Percentiles rank a stretch among this genome's conserved stretches.
These are phyloP conservation scores for Globisporangium alternatum DNA, from an alignment of 352 stramenopile genomes.

Conservation along the genomic window DNA sequence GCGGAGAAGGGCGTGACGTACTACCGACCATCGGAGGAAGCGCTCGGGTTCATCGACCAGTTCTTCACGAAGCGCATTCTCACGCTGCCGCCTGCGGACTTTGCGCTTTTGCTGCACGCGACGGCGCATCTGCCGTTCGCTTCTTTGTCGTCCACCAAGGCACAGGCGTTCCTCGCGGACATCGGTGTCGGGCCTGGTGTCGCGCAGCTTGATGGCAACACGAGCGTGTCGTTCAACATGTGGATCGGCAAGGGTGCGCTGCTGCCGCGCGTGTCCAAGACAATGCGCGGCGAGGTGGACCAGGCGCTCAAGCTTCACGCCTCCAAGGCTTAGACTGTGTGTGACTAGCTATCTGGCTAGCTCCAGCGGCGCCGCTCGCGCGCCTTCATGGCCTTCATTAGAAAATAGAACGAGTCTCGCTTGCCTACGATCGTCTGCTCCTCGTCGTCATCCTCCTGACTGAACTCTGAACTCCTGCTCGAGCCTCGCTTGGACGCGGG, in stretches of 20 bases:
- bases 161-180: conserved; percentile 29
- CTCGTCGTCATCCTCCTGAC: conserved; percentile 10
- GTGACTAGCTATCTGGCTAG: conserved; percentile 8
- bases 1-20: conserved; percentile 61
- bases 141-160: conserved; percentile 29
- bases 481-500: background rate
- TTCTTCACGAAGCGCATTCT: conserved; percentile 86
- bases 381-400: conserved; percentile 52
- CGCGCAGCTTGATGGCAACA: conserved; percentile 37
- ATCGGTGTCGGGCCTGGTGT: conserved; percentile 58
- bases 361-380: conserved; percentile 12
- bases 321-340: background rate
- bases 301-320: conserved; percentile 31
- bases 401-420: conserved; percentile 81
- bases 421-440: conserved; percentile 38
- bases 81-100: conserved; percentile 36
- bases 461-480: conserved; percentile 1
- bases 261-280: conserved; percentile 75
- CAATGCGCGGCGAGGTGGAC: conserved; percentile 51
- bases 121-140: conserved; percentile 56
- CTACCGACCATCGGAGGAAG: conserved; percentile 88
- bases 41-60: conserved; percentile 76
- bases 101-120: conserved; percentile 43
- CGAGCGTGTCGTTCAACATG: conserved; percentile 64
- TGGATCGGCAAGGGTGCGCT: conserved; percentile 73